phyloP scores from a whole-genome alignment of 148 eudicot species.

The Diospyros lotus region DNA sequence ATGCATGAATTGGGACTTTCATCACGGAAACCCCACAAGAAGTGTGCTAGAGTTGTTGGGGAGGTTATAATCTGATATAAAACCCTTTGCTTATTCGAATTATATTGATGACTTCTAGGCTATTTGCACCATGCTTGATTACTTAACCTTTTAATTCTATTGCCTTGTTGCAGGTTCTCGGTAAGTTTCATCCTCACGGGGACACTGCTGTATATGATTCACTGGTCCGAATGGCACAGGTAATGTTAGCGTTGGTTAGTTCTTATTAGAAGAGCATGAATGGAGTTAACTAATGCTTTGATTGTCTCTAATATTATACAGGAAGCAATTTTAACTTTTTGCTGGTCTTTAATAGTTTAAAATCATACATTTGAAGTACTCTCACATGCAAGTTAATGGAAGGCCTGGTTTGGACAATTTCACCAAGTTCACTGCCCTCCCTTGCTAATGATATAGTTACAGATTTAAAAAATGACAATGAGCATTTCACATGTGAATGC shows the following conservation, averaged over 20 bases:
- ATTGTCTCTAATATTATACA: background rate
- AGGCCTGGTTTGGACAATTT: background rate
- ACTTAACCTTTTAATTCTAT: constrained; percentile 13
- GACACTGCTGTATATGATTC: constrained; percentile 95
- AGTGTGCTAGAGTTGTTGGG: constrained; percentile 99
- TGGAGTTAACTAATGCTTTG: background rate
- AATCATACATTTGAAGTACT: background rate
- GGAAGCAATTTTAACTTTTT: background rate
- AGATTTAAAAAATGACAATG: background rate
- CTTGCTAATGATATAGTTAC: background rate
- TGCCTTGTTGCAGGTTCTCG: constrained; percentile 61
- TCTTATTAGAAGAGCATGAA: background rate
- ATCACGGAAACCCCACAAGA: constrained; percentile 87
- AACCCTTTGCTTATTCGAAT: background rate
- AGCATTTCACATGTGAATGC: background rate
- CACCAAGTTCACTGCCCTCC: background rate
- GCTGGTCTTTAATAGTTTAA: background rate
- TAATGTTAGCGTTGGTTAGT: constrained; percentile 13
- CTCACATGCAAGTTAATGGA: background rate
- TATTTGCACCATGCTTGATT: background rate
- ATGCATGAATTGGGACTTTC: constrained; percentile 97
- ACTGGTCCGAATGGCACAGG: constrained; percentile 99
- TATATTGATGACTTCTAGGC: background rate
- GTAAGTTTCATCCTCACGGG: constrained; percentile 97
- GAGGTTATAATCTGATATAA: constrained; percentile 49